These are phyloP conservation scores for Lactuca saligna DNA, from an alignment of 129 eudicot genomes.

Conservation along the genomic window DNA sequence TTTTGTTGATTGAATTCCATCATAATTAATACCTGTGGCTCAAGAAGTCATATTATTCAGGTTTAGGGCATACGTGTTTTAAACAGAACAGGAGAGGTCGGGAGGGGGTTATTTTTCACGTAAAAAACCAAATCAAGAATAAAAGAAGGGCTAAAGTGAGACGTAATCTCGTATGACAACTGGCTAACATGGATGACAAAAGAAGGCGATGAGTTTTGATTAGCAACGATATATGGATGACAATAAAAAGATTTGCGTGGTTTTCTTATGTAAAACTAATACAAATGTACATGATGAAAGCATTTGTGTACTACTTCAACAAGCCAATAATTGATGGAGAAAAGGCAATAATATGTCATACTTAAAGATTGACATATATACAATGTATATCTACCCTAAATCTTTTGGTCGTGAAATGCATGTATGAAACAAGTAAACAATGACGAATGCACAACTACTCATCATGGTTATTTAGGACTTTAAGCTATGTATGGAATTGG, in stretches of 20 bases:
- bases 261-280: slow-evolving; percentile 22
- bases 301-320: slow-evolving; percentile 23
- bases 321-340: slow-evolving; percentile 26
- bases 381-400: slow-evolving; percentile 27
- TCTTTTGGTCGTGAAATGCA: slow-evolving; percentile 18
- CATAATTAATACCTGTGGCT: slow-evolving; percentile 9
- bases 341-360: slow-evolving; percentile 18
- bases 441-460: slow-evolving; percentile 19
- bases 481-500: background rate
- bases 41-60: slow-evolving; percentile 17
- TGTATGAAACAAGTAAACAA: slow-evolving; percentile 11
- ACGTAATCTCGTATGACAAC: slow-evolving; percentile 31
- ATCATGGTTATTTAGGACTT: background rate
- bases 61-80: slow-evolving; percentile 4
- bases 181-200: slow-evolving; percentile 40
- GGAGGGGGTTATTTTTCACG: background rate
- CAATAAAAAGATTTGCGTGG: slow-evolving; percentile 16
- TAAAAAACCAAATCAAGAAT: slow-evolving; percentile 14
- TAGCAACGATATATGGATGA: slow-evolving; percentile 29
- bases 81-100: background rate
- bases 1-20: background rate
- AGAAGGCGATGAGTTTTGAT: slow-evolving; percentile 24
- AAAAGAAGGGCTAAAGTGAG: slow-evolving; percentile 9
- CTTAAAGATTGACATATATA: slow-evolving; percentile 20
- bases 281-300: slow-evolving; percentile 29